phyloP scores from a whole-genome alignment of 2,329 filamentous ascomycete genomes.

The Clonostachys rosea region DNA sequence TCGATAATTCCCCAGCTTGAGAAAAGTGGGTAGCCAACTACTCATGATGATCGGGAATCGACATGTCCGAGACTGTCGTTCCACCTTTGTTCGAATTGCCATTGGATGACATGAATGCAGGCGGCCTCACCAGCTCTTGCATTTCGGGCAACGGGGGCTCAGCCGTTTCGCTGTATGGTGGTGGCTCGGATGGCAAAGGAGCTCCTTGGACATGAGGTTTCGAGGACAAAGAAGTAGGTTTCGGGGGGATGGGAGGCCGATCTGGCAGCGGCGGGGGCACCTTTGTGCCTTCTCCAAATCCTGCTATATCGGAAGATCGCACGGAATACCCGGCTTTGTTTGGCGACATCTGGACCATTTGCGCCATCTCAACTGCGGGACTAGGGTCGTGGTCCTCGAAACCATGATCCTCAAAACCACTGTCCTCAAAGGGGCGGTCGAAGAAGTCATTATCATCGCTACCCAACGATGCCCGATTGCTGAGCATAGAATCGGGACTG shows the following conservation, averaged over 20 bases:
- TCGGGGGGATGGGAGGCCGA: background rate
- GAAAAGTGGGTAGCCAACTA: background rate
- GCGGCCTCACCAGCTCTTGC: conserved; percentile 30
- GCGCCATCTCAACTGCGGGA: too few species aligned
- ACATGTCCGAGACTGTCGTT: conserved; percentile 11
- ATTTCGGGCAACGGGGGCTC: conserved; percentile 33
- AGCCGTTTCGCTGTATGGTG: background rate
- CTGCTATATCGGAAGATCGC: too few species aligned
- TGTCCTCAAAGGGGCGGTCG: background rate
- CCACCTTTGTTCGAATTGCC: background rate
- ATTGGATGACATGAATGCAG: conserved; percentile 12
- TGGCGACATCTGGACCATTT: too few species aligned
- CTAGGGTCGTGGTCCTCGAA: too few species aligned
- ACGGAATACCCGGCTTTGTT: too few species aligned
- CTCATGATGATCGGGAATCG: conserved; percentile 20
- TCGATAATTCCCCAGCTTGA: background rate
- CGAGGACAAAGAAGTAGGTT: background rate
- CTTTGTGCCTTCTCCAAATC: conserved; percentile 1
- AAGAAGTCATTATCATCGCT: background rate
- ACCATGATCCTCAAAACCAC: too few species aligned
- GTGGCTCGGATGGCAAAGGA: background rate
- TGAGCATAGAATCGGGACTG: conserved; percentile 41
- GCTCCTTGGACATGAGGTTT: background rate
- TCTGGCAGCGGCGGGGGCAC: conserved; percentile 1
- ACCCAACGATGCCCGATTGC: conserved; percentile 35